Evolutionary conservation across 1,284 basidiomycete species (phyloP).

Genomic region (Cryptococcus sp.): DNA sequence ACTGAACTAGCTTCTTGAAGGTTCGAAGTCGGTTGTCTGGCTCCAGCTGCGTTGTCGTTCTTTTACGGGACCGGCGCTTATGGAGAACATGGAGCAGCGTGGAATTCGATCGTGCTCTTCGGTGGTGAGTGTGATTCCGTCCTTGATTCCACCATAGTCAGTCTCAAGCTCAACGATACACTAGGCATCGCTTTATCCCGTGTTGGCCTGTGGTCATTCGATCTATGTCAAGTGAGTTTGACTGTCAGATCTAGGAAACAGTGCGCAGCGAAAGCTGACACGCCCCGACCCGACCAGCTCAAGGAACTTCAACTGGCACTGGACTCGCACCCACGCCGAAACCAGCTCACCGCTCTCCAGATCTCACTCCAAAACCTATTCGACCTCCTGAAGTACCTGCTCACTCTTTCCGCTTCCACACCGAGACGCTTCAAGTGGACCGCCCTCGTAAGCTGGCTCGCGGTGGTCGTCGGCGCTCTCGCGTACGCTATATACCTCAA

Average conservation of each 20-base stretch:
- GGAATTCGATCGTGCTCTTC: slow-evolving; percentile 39
- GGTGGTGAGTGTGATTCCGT: slow-evolving; percentile 17
- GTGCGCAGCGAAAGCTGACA: slow-evolving; percentile 3
- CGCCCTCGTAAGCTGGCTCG: slow-evolving; percentile 47
- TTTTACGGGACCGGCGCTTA: slow-evolving; percentile 36
- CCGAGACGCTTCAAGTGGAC: slow-evolving; percentile 50
- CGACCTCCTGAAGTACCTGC: slow-evolving; percentile 49
- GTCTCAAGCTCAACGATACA: neutral
- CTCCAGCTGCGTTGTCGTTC: slow-evolving; percentile 41
- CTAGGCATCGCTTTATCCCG: slow-evolving; percentile 42
- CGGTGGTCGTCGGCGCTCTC: slow-evolving; percentile 39
- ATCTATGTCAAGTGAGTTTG: slow-evolving; percentile 45
- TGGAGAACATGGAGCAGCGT: slow-evolving; percentile 37
- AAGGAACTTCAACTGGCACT: slow-evolving; percentile 53
- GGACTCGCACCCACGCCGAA: slow-evolving; percentile 48
- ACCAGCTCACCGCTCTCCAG: slow-evolving; percentile 52
- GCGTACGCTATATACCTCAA: slow-evolving; percentile 40
- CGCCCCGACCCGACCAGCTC: slow-evolving; percentile 24
- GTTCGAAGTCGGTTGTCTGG: slow-evolving; percentile 48
- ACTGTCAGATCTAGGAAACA: neutral
- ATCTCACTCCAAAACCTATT: slow-evolving; percentile 53
- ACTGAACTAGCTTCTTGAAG: slow-evolving; percentile 12
- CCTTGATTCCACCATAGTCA: neutral
- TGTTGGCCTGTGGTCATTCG: slow-evolving; percentile 57
- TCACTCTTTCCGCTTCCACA: slow-evolving; percentile 35